phyloP scores from a whole-genome alignment of 2,329 filamentous ascomycete species.

The Lasiodiplodia citricola region DNA sequence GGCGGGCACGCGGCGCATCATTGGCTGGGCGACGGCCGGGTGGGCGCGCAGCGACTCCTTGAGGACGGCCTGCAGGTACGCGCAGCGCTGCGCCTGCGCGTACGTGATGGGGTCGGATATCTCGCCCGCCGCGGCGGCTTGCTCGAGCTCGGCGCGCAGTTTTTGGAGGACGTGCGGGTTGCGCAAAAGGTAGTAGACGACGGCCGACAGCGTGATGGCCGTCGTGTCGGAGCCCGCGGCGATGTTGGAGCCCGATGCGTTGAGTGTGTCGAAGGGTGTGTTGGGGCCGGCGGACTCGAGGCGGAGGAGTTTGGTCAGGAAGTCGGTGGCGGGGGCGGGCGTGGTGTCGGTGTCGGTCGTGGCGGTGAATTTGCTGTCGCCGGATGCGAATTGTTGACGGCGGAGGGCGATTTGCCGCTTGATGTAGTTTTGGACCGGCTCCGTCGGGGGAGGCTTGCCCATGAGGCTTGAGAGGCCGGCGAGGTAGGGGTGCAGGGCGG shows the following conservation, averaged over 20 bases:
- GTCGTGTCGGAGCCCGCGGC: conserved; percentile 32
- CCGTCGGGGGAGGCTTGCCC: not conserved
- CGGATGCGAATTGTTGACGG: conserved; percentile 34
- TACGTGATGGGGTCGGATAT: conserved; percentile 4
- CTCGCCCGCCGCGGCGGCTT: fast-evolving
- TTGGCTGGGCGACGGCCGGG: not conserved
- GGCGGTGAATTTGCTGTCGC: not conserved
- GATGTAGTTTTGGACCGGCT: conserved; percentile 36
- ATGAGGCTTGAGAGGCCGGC: conserved; percentile 32
- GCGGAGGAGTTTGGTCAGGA: conserved; percentile 38
- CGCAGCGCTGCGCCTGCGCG: conserved; percentile 30
- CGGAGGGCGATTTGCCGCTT: conserved; percentile 31
- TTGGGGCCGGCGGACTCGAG: conserved; percentile 42
- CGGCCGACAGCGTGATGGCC: conserved; percentile 35
- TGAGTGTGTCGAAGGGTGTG: conserved; percentile 37
- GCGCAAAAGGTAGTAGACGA: conserved; percentile 40
- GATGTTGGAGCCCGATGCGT: conserved; percentile 46
- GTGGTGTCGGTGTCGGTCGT: conserved; percentile 32
- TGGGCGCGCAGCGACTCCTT: conserved; percentile 45
- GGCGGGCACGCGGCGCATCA: conserved; percentile 36
- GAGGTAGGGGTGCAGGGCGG: not conserved
- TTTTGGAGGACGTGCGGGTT: conserved; percentile 31
- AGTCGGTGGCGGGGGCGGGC: conserved; percentile 36
- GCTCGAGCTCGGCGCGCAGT: not conserved
- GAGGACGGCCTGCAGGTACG: conserved; percentile 43